Conservation (phyloP, 371 early-diverging fungal genomes). For the Rhizopus microsporus region DNA sequence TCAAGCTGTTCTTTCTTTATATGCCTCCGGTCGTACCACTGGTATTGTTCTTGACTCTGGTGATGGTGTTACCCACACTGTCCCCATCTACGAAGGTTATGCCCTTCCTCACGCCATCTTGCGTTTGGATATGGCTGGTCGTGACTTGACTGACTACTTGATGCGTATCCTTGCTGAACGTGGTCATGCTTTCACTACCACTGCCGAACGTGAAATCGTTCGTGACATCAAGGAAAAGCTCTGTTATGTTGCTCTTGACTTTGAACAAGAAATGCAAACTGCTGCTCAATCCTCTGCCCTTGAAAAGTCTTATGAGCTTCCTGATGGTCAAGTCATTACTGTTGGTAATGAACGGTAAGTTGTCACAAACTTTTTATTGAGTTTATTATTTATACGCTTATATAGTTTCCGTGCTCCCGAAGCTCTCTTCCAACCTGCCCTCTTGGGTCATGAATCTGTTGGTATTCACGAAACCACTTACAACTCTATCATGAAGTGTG, state of each 20-base stretch:
- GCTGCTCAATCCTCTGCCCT: constrained; percentile 90
- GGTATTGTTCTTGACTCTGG: constrained; percentile 99
- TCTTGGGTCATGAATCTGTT: constrained; percentile 88
- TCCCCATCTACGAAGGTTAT: constrained; percentile 99
- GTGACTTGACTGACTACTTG: constrained; percentile 98
- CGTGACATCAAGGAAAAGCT: constrained; percentile 99
- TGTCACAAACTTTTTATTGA: not conserved
- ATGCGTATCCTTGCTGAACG: constrained; percentile 98
- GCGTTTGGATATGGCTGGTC: constrained; percentile 94
- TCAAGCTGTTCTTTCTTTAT: constrained; percentile 97
- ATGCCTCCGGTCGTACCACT: constrained; percentile 99
- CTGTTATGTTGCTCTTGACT: constrained; percentile 99
- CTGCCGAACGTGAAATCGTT: constrained; percentile 99
- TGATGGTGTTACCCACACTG: constrained; percentile 99
- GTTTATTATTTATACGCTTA: not conserved
- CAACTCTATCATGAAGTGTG: constrained; percentile 97
- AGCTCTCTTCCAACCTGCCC: constrained; percentile 98
- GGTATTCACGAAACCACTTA: constrained; percentile 97
- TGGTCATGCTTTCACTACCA: constrained; percentile 98
- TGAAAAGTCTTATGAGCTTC: constrained; percentile 98
- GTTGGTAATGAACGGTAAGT: constrained; percentile 93
- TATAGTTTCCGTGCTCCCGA: constrained; percentile 96
- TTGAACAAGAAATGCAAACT: constrained; percentile 98
- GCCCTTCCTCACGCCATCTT: constrained; percentile 98
- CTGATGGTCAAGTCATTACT: constrained; percentile 99